Evolutionary conservation across 2,329 filamentous ascomycete genomes (phyloP).

Genomic region (Periconia digitata): DNA sequence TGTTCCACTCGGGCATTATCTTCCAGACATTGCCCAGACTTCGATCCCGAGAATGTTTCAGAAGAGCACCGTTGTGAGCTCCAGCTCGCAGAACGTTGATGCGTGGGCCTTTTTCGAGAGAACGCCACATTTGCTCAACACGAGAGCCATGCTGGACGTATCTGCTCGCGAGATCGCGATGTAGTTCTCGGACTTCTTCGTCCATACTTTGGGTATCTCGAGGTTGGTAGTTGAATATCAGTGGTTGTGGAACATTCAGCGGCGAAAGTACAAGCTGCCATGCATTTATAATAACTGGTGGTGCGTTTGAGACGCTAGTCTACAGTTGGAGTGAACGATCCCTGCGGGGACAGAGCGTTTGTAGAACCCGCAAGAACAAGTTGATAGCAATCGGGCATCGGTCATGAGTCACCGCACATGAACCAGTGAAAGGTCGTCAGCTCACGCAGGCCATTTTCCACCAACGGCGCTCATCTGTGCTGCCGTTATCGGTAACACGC

Average conservation of each 20-base stretch:
- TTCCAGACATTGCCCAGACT: constrained; percentile 44
- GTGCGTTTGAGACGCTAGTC: too few relatives aligned
- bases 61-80: constrained; percentile 33
- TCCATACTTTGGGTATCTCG: too few relatives aligned
- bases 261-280: too few relatives aligned
- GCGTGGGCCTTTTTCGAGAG: constrained; percentile 40
- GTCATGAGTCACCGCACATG: too few relatives aligned
- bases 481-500: constrained; percentile 52
- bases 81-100: constrained; percentile 40
- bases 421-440: too few relatives aligned
- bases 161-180: constrained; percentile 45
- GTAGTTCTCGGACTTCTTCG: constrained; percentile 31
- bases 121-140: constrained; percentile 46
- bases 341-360: too few relatives aligned
- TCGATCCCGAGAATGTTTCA: constrained; percentile 40
- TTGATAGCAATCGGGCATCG: too few relatives aligned
- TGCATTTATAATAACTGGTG: too few relatives aligned
- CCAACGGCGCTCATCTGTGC: constrained; percentile 47
- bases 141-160: constrained; percentile 41
- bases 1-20: constrained; percentile 50
- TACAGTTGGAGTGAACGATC: too few relatives aligned
- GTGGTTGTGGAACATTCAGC: too few relatives aligned
- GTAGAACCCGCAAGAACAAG: too few relatives aligned
- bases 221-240: too few relatives aligned
- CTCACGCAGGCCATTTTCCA: constrained; percentile 23